Base-by-base conservation (phyloP, 805 yeast species). In the Barnettozyma vustinii region DNA sequence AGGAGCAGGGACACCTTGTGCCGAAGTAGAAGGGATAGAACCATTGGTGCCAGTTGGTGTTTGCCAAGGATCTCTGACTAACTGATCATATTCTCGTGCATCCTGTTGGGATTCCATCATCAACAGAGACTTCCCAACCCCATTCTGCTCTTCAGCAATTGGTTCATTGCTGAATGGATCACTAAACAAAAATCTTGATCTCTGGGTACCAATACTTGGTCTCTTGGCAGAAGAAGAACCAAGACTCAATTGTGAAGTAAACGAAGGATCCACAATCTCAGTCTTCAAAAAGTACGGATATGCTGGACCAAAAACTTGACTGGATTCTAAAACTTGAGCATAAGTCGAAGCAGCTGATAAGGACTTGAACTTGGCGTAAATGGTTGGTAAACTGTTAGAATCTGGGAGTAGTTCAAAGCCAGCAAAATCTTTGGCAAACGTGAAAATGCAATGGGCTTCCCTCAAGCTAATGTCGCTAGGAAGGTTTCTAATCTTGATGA, bases 111-210 rank as follows among this genome's bases (percentile, higher is more conserved):
- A 54, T 49, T 73, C 77, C 73, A 71, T 65, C 45, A 72, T 51
- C 27, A 72, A 54, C 42, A 70, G 59, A 1, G 76, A 70, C 54
- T 69, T 72, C 2, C 77, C 76, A 39, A 62, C 61, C 37, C 69
- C 73, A 49, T 65, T 65, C 13, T 49, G 46, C 46, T 47, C 45
- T 40, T 61, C 65, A 1, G 55, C 43, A 20, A 58, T 50, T 5
- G 58, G 39, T 20, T 68, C 71, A 32, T 56, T 60, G n/a, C 60
- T 65, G 56, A 77, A 76, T 9, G 88, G 87, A 60, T 83, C 89
- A 55, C 83, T 76, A 60, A 84, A 84, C 36, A 84, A 70, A 58
- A 84, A 83, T 56, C 88, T 72, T n/a, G 87, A 81, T 55, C 87
- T 68, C 59, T 80, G 84, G 48, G 73, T 70, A 35, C 80, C 79